phyloP scores from a whole-genome alignment of 805 yeast species.

The Henningerozyma blattae region DNA sequence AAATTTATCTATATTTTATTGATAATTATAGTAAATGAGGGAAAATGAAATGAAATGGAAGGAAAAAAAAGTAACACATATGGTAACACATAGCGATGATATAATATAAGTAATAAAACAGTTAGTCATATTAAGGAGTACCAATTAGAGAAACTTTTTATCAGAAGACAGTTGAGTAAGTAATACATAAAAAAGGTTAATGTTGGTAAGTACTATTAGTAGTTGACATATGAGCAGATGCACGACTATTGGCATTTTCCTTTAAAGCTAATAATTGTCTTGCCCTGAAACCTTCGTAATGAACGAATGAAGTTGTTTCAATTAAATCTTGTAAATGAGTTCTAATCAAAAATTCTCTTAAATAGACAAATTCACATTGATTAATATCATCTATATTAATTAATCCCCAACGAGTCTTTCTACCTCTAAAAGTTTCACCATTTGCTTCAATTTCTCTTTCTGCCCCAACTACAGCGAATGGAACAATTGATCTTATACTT shows the following conservation, averaged over 20 bases:
- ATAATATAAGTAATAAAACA: too few species aligned
- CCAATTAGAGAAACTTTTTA: background rate
- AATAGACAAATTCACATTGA: conserved; percentile 91
- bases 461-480: conserved; percentile 92
- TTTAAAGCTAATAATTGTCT: conserved; percentile 89
- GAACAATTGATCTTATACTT: conserved; percentile 66
- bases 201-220: conserved; percentile 12
- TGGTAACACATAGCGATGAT: too few species aligned
- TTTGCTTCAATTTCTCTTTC: conserved; percentile 63
- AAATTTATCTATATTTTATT: too few species aligned
- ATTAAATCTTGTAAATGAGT: conserved; percentile 93
- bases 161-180: background rate
- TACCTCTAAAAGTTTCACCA: conserved; percentile 77
- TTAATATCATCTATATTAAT: conserved; percentile 88
- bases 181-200: too few species aligned
- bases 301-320: conserved; percentile 78
- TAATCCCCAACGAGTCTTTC: conserved; percentile 89
- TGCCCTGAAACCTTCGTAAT: conserved; percentile 87
- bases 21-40: too few species aligned
- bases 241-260: conserved; percentile 56
- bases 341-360: conserved; percentile 88
- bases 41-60: too few species aligned
- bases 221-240: conserved; percentile 25
- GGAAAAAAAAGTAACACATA: too few species aligned
- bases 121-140: too few species aligned